Evolutionary conservation across 129 eudicot species (phyloP).

Genomic region (Pseudognaphalium luteoalbum): DNA sequence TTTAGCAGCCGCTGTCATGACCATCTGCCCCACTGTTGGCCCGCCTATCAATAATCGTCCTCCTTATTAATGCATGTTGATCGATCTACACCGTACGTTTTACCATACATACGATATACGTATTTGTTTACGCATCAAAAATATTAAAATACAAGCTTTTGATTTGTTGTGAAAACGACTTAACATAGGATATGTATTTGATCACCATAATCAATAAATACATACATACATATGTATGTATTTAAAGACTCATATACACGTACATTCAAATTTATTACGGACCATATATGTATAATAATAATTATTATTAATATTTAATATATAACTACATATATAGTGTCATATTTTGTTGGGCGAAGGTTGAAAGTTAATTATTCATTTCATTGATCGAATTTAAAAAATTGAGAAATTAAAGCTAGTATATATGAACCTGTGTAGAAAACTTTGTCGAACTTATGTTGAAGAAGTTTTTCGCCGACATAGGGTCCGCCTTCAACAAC

Average conservation of each 20-base stretch:
- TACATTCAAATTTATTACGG: background rate
- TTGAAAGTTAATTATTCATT: no score
- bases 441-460: slow-evolving; percentile 74
- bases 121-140: background rate
- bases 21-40: slow-evolving; percentile 54
- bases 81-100: background rate
- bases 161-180: background rate
- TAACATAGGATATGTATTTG: background rate
- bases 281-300: no score
- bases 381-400: no score
- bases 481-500: slow-evolving; percentile 70
- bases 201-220: background rate
- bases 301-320: no score
- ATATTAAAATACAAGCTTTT: background rate
- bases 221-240: background rate
- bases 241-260: background rate
- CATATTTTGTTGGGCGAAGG: no score
- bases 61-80: background rate
- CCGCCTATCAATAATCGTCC: slow-evolving; percentile 47
- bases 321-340: no score
- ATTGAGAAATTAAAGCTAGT: background rate
- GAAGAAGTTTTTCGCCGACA: slow-evolving; percentile 52
- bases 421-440: slow-evolving; percentile 61
- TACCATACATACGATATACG: background rate
- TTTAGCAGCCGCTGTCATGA: slow-evolving; percentile 76